These are phyloP conservation scores for Neocucurbitaria cava DNA, from an alignment of 2,329 filamentous ascomycete genomes.

Conservation along the genomic window DNA sequence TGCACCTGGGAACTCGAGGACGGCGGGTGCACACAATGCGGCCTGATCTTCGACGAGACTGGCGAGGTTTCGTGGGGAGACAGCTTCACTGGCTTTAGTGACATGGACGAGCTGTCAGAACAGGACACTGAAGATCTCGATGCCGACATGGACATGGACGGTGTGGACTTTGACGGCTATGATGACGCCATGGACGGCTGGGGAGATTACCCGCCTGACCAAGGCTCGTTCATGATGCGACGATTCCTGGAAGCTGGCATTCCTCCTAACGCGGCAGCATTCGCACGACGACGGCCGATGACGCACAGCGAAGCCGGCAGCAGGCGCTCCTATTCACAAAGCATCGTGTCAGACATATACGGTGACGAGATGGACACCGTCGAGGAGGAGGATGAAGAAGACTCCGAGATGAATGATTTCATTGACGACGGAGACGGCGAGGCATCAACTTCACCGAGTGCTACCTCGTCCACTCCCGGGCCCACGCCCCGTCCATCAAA, in stretches of 20 bases:
- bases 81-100: conserved; percentile 53
- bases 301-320: conserved; percentile 53
- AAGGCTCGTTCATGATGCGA: conserved; percentile 44
- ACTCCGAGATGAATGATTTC: conserved; percentile 53
- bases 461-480: conserved; percentile 38
- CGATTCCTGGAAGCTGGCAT: conserved; percentile 40
- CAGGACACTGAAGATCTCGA: conserved; percentile 51
- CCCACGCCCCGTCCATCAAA: conserved; percentile 39
- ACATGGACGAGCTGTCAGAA: conserved; percentile 53
- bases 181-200: conserved; percentile 40
- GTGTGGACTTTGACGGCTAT: conserved; percentile 42
- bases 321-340: conserved; percentile 49
- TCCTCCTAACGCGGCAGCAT: conserved; percentile 25
- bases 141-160: conserved; percentile 51
- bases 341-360: conserved; percentile 49
- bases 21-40: conserved; percentile 63
- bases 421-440: conserved; percentile 46
- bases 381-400: conserved; percentile 53
- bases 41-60: conserved; percentile 58
- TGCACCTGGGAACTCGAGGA: conserved; percentile 71
- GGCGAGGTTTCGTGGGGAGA: conserved; percentile 48
- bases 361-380: conserved; percentile 53
- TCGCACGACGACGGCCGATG: conserved; percentile 41
- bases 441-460: conserved; percentile 28
- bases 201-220: conserved; percentile 40